Base-by-base conservation (phyloP, 768 basidiomycete species). In the Amylocystis lapponica region DNA sequence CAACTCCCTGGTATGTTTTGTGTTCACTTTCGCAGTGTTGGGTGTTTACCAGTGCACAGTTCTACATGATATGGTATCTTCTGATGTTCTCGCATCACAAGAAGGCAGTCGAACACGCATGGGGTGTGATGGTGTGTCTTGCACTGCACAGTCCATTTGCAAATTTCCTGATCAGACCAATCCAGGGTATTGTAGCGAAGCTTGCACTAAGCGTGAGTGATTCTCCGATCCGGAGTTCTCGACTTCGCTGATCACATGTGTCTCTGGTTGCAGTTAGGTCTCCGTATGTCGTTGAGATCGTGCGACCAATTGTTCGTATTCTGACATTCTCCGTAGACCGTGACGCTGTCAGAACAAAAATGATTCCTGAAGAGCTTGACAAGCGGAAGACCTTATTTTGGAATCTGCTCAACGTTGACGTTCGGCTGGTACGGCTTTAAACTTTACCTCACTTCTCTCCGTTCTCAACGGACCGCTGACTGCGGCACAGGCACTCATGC, bases 11-110 rank as follows among this genome's bases (percentile, higher is more conserved):
- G 81, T 83, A 60, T 49, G 71, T 51, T 34, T n/a, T n/a, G n/a
- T n/a, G n/a, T n/a, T n/a, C n/a, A n/a, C n/a, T n/a, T n/a, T n/a
- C n/a, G n/a, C n/a, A n/a, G n/a, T n/a, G n/a, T n/a, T n/a, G n/a
- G n/a, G n/a, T n/a, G n/a, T n/a, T n/a, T n/a, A n/a, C n/a, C n/a
- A 44, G 12, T 16, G 14, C 22, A 22, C 64, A 83, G 54, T 83
- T 83, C 52, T 81, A 80, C 57, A 84, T 83, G 81, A 73, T 81
- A 27, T 83, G 81, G 77, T 85, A 81, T 54, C 76, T 84, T 42
- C 67, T 83, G 16, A 78, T 83, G 49, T 85, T 83, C 50, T 84
- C 82, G 12, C 81, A 83, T 56, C 79, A 84, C 58, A 82, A 77
- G 47, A 81, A 76, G 48, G 82, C 81, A 0, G 72, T 81, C 11